Conservation (phyloP, 768 basidiomycete species). For the Lyophyllum atratum region DNA sequence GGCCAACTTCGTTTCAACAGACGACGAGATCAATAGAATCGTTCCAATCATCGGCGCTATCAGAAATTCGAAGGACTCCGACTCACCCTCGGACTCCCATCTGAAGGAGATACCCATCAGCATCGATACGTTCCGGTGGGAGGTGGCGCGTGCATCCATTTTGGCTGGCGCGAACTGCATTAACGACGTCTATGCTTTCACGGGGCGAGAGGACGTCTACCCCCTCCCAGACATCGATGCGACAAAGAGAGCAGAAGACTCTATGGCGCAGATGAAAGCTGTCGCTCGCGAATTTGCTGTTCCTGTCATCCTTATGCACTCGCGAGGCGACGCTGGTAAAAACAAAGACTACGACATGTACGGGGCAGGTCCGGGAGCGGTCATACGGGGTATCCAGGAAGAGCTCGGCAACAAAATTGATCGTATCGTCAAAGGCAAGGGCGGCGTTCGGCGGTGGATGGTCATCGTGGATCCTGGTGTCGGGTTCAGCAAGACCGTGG, state of each 20-base stretch:
- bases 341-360: slow-evolving; percentile 68
- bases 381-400: slow-evolving; percentile 64
- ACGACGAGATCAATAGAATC: slow-evolving; percentile 76
- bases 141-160: slow-evolving; percentile 76
- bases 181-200: slow-evolving; percentile 89
- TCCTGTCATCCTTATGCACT: slow-evolving; percentile 94
- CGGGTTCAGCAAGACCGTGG: slow-evolving; percentile 88
- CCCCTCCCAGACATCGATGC: slow-evolving; percentile 29
- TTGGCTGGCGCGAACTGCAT: slow-evolving; percentile 87
- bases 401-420: slow-evolving; percentile 77
- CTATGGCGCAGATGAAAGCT: slow-evolving; percentile 62
- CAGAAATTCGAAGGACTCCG: background rate
- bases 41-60: slow-evolving; percentile 69
- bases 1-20: slow-evolving; percentile 60
- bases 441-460: slow-evolving; percentile 84
- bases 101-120: slow-evolving; percentile 57
- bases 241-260: slow-evolving; percentile 32
- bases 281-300: slow-evolving; percentile 64
- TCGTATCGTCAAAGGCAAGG: slow-evolving; percentile 60
- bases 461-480: slow-evolving; percentile 91
- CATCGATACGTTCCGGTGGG: slow-evolving; percentile 86
- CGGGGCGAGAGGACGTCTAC: slow-evolving; percentile 58
- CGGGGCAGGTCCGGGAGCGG: slow-evolving; percentile 38
- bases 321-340: slow-evolving; percentile 76
- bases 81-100: background rate